Evolutionary conservation across 352 stramenopile species (phyloP).

Genomic region (Phytophthora parvispora): DNA sequence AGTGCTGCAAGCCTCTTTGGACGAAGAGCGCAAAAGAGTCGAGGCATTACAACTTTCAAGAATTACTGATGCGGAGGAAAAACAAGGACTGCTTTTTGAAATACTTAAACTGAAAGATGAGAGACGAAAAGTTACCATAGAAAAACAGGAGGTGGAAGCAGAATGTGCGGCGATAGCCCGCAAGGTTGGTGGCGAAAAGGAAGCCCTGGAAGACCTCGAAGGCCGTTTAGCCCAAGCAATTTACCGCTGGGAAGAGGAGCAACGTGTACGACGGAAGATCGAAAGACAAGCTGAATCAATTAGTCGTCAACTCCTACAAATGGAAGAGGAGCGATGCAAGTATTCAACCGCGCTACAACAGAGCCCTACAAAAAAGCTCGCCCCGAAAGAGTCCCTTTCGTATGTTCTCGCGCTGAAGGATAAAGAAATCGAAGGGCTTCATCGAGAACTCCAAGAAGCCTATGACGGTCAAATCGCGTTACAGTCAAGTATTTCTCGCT

Average conservation of each 20-base stretch:
- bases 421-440: conserved; percentile 49
- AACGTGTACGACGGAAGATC: conserved; percentile 37
- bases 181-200: conserved; percentile 63
- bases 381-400: conserved; percentile 34
- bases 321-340: conserved; percentile 65
- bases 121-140: conserved; percentile 31
- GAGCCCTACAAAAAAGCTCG: conserved; percentile 41
- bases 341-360: conserved; percentile 56
- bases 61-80: conserved; percentile 42
- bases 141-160: conserved; percentile 41
- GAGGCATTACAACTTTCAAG: conserved; percentile 32
- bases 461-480: conserved; percentile 6
- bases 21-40: conserved; percentile 39
- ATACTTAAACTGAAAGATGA: conserved; percentile 65
- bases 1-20: conserved; percentile 56
- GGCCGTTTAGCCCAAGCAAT: conserved; percentile 62
- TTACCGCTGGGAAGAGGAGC: conserved; percentile 65
- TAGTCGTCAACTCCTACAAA: conserved; percentile 42
- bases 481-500: conserved; percentile 8
- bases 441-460: conserved; percentile 18
- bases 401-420: conserved; percentile 66
- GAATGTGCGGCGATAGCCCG: conserved; percentile 29
- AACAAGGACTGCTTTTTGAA: conserved; percentile 54
- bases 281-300: conserved; percentile 51
- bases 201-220: conserved; percentile 63